These are phyloP conservation scores for Lophium mytilinum DNA, from an alignment of 495 filamentous ascomycete genomes.

Conservation along the genomic window DNA sequence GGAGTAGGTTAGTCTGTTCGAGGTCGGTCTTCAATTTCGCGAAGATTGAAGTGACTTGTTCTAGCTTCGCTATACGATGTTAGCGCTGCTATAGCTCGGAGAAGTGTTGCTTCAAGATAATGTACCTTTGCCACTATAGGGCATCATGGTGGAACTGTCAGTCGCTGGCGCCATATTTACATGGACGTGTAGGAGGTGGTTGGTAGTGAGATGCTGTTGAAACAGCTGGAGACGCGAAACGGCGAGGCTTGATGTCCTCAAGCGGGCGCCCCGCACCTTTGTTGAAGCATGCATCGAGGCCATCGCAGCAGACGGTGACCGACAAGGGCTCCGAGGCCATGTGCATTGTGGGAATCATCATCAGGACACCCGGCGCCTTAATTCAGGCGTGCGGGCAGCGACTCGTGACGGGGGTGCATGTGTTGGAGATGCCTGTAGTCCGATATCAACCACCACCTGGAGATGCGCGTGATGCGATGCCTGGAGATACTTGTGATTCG, in stretches of 20 bases:
- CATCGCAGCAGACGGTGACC: too few species aligned
- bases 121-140: neutral
- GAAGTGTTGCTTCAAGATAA: neutral
- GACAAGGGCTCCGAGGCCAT: neutral
- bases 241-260: too few species aligned
- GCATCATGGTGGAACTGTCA: neutral
- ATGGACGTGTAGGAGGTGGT: neutral
- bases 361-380: too few species aligned
- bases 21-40: conserved; percentile 13
- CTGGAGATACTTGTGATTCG: too few species aligned
- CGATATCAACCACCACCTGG: too few species aligned
- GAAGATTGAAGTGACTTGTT: conserved; percentile 18
- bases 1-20: conserved; percentile 14
- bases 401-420: too few species aligned
- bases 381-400: too few species aligned
- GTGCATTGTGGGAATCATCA: neutral
- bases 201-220: neutral
- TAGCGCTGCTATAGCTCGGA: neutral
- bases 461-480: too few species aligned
- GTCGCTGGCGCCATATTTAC: neutral
- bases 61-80: conserved; percentile 15
- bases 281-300: neutral
- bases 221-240: too few species aligned
- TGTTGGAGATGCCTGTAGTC: too few species aligned
- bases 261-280: neutral